Base-by-base conservation (phyloP, 768 basidiomycete genomes). In the Pholiota molesta region DNA sequence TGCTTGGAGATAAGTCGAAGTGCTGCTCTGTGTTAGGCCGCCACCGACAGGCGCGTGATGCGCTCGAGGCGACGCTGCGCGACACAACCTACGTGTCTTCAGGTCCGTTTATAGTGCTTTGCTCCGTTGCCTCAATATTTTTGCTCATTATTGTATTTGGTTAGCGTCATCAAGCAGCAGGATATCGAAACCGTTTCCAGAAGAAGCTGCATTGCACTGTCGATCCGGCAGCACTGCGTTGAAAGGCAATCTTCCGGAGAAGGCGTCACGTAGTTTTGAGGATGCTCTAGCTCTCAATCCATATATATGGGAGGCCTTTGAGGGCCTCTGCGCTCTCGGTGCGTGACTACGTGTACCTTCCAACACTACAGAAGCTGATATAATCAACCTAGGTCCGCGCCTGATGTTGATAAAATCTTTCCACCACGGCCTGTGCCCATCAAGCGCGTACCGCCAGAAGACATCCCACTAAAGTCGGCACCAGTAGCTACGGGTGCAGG, bases 241-340 rank as follows among this genome's bases (percentile, higher is more conserved):
- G 71, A 92, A 89, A 74, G 92, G 90, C 53, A 93, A 94, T 73
- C 81, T 91, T 61, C 83, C 83, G 2, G 88, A 90, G 57, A 84
- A 86, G 66, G 95, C 95, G n/a, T 78, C 82, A 26, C 69, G 76
- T 57, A 89, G 87, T 69, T 96, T 90, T 73, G 81, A 81, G 51
- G 84, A 87, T 61, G 91, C 94, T 28, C 79, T 97, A 62, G 72
- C 79, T 14, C 72, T 87, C 52, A 89, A 94, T 70, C 92, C 93
- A 33, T 84, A 92, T 72, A 75, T 95, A 57, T 97, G 94, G 94
- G 95, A 97, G 73, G 95, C 95, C 5, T 91, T 95, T 68, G 92
- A 95, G 70, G 94, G 92, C 0, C 74, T 97, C 35, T 97, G 95
- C 72, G 75, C 82, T 31, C 76, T 93, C 49, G 95, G 95, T 91